Evolutionary conservation across 2,329 filamentous ascomycete species (phyloP).

Genomic region (Xylariaceae sp.): DNA sequence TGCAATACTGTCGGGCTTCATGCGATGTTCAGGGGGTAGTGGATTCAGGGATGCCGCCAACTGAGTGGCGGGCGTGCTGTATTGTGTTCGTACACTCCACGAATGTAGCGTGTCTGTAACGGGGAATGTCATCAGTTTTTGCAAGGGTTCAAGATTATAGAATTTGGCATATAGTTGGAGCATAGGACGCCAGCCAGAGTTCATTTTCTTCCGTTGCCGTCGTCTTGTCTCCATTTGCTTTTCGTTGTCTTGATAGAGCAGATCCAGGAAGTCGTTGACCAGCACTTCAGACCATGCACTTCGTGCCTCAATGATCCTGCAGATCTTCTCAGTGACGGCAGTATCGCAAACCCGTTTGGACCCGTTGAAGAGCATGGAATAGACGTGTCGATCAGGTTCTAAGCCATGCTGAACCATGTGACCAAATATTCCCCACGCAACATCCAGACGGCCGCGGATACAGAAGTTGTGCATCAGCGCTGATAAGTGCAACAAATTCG

Average conservation of each 20-base stretch:
- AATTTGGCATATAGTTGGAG: conserved; percentile 45
- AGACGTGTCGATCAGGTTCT: conserved; percentile 60
- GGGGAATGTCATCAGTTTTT: conserved; percentile 31
- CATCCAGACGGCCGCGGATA: conserved; percentile 54
- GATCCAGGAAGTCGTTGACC: conserved; percentile 49
- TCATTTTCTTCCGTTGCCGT: conserved; percentile 31
- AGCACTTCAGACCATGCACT: conserved; percentile 44
- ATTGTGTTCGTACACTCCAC: background rate
- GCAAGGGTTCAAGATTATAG: conserved; percentile 43
- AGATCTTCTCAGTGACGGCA: conserved; percentile 49
- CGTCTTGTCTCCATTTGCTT: conserved; percentile 28
- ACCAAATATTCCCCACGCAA: conserved; percentile 61
- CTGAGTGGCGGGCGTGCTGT: conserved; percentile 16
- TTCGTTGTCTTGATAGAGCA: conserved; percentile 44
- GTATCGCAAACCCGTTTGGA: conserved; percentile 56
- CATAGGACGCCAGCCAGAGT: conserved; percentile 43
- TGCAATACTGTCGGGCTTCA: conserved; percentile 27
- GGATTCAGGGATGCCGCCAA: conserved; percentile 20
- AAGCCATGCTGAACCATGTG: conserved; percentile 56
- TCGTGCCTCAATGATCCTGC: conserved; percentile 46
- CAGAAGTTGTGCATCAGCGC: conserved; percentile 68
- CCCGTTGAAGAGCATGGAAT: conserved; percentile 64
- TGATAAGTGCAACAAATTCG: conserved; percentile 60
- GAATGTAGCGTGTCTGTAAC: conserved; percentile 23
- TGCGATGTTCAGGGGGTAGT: conserved; percentile 21